phyloP scores from a whole-genome alignment of 78 protist genomes.

The Cavenderia fasciculata region DNA sequence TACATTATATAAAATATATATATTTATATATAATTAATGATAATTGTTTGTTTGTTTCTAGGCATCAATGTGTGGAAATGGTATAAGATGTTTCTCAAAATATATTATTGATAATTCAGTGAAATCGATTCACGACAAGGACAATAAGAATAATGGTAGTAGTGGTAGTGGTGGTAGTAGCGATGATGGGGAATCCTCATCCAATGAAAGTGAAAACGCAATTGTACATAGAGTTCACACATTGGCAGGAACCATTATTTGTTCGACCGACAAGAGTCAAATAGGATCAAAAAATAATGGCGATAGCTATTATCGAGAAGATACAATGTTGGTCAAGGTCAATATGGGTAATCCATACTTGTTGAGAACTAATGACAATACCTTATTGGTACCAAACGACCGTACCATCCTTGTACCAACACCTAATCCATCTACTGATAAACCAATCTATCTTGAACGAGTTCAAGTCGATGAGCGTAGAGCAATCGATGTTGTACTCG shows the following conservation, averaged over 20 bases:
- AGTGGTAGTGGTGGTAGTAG: no score
- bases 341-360: constrained; percentile 30
- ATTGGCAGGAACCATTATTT: constrained; percentile 34
- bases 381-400: neutral
- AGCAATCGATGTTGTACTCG: constrained; percentile 24
- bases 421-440: no score
- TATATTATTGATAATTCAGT: constrained; percentile 52
- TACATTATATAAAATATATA: neutral
- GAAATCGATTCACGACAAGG: neutral
- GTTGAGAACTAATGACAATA: neutral
- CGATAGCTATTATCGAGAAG: no score
- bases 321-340: constrained; percentile 19
- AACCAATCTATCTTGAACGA: neutral
- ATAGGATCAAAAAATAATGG: no score
- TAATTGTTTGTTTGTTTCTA: neutral
- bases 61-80: constrained; percentile 81
- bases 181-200: no score
- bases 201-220: no score
- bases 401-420: no score
- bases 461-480: neutral
- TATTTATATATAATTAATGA: no score
- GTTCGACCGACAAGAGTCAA: no score
- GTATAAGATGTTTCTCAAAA: constrained; percentile 76
- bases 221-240: constrained; percentile 34
- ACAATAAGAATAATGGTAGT: neutral